A percentile compares a stretch with the other conserved stretches of the same genome.
phyloP scores from a whole-genome alignment of 1,139 yeast species.

The Saccharomyces hybrid region DNA sequence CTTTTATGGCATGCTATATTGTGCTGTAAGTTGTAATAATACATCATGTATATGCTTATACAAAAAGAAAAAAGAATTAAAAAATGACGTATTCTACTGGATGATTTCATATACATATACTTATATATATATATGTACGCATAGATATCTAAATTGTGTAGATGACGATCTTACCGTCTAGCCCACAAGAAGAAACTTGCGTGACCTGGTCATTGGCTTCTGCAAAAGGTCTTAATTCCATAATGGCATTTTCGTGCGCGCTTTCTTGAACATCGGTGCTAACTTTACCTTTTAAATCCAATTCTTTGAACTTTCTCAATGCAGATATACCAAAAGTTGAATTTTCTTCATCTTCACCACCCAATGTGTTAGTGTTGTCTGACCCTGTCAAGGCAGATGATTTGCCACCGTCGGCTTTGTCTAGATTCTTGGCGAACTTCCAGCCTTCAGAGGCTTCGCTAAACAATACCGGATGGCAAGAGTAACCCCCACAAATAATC shows the following conservation, averaged over 20 bases:
- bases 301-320: conserved; percentile 87
- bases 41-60: not conserved
- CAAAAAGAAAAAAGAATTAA: conserved; percentile 7
- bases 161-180: conserved; percentile 88
- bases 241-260: conserved; percentile 87
- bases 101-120: not conserved
- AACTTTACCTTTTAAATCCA: conserved; percentile 87
- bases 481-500: conserved; percentile 85
- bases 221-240: conserved; percentile 46
- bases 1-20: not conserved
- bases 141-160: conserved; percentile 20
- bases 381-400: conserved; percentile 28
- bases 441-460: conserved; percentile 65
- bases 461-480: conserved; percentile 83
- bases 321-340: conserved; percentile 67
- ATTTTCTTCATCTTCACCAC: conserved; percentile 50
- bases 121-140: not conserved
- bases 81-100: too few species aligned
- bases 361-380: conserved; percentile 37
- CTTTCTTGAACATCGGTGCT: conserved; percentile 51
- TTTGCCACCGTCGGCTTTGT: conserved; percentile 36
- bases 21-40: not conserved
- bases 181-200: conserved; percentile 65
- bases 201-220: conserved; percentile 39
- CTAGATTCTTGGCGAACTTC: conserved; percentile 58